A percentile compares a stretch with the other conserved stretches of the same genome.
Conservation (phyloP, 345 rosid genomes). For the Linum tenue region DNA sequence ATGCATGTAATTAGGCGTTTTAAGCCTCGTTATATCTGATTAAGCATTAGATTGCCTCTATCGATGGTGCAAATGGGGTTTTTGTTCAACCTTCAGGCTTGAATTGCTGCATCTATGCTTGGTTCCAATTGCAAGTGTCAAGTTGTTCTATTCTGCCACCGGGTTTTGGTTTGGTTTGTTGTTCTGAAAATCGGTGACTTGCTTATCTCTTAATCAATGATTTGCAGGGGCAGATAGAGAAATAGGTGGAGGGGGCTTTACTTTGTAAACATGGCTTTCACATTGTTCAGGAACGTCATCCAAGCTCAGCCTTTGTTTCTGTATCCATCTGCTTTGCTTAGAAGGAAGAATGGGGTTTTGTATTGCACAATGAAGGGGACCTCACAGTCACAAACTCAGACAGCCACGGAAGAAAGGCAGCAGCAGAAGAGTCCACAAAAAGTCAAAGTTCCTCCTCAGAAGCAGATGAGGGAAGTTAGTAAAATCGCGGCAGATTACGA, state of each 20-base stretch:
- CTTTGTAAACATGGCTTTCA: conserved; percentile 40
- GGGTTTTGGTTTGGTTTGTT: too few relatives aligned
- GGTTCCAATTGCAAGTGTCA: too few relatives aligned
- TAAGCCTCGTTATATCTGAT: too few relatives aligned
- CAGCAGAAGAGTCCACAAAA: conserved; percentile 38
- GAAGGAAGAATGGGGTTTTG: conserved; percentile 33
- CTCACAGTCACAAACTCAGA: conserved; percentile 19
- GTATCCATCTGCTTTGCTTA: conserved; percentile 31
- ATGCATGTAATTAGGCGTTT: too few relatives aligned
- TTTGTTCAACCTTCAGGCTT: too few relatives aligned
- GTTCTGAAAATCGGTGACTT: background rate
- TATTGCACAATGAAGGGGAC: conserved; percentile 37
- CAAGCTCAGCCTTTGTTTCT: conserved; percentile 42
- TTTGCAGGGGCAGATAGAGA: background rate
- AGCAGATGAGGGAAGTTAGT: conserved; percentile 39
- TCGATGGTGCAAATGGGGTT: too few relatives aligned
- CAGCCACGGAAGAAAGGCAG: conserved; percentile 20
- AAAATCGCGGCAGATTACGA: conserved; percentile 52
- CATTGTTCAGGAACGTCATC: conserved; percentile 38
- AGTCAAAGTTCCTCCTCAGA: conserved; percentile 35
- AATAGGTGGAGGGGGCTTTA: background rate
- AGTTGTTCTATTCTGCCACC: too few relatives aligned
- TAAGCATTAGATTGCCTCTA: too few relatives aligned
- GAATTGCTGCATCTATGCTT: too few relatives aligned
- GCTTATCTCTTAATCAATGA: background rate